phyloP scores from a whole-genome alignment of 1,284 basidiomycete genomes.

The Boletellus dicymbophilus region DNA sequence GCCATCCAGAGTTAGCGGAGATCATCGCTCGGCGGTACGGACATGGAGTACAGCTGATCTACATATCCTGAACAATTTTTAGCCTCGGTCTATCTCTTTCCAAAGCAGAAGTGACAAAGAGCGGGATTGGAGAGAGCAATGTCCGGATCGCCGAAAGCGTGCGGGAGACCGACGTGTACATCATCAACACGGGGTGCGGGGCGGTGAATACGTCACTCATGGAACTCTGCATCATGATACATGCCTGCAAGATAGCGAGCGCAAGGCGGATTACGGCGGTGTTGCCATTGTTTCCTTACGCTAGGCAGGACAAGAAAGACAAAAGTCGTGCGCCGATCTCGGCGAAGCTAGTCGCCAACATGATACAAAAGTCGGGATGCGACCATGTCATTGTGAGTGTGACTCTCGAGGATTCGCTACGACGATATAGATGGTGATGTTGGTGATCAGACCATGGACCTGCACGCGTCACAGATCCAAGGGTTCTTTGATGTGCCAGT shows the following conservation, averaged over 20 bases:
- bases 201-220: slow-evolving; percentile 89
- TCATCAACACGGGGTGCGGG: slow-evolving; percentile 93
- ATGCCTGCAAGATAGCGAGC: slow-evolving; percentile 98
- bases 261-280: slow-evolving; percentile 97
- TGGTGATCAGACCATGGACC: slow-evolving; percentile 87
- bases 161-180: slow-evolving; percentile 98
- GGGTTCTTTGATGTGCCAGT: slow-evolving; percentile 99
- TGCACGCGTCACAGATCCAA: slow-evolving; percentile 98
- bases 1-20: slow-evolving; percentile 94
- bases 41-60: slow-evolving; percentile 20
- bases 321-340: slow-evolving; percentile 99
- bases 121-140: slow-evolving; percentile 90
- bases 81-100: slow-evolving; percentile 87
- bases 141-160: slow-evolving; percentile 95
- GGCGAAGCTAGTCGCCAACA: slow-evolving; percentile 98
- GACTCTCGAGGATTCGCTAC: not conserved
- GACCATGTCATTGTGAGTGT: slow-evolving; percentile 95
- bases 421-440: slow-evolving; percentile 3
- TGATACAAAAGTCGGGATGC: slow-evolving; percentile 97
- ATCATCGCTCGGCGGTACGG: slow-evolving; percentile 89
- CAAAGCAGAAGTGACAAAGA: slow-evolving; percentile 84
- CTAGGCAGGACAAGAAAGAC: slow-evolving; percentile 99
- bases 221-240: slow-evolving; percentile 99
- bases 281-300: slow-evolving; percentile 93
- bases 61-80: slow-evolving; percentile 22